Percentiles rank a stretch among this genome's conserved stretches.
phyloP scores from a whole-genome alignment of 108 stramenopile genomes.

The Nitzschia sp. region DNA sequence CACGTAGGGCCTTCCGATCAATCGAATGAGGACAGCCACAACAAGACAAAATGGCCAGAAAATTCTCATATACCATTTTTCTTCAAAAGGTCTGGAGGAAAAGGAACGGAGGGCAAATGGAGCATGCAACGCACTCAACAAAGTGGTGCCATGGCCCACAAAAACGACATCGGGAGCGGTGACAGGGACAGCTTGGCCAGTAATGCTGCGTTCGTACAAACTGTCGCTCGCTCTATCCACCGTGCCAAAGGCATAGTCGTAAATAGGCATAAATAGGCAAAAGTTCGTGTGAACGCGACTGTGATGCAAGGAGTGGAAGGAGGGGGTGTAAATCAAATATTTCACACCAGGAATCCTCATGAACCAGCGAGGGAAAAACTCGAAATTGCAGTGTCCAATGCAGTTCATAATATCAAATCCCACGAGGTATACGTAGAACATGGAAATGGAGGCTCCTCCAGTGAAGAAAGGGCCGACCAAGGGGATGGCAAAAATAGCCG shows the following conservation, averaged over 20 bases:
- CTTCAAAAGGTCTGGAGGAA: slow-evolving; percentile 24
- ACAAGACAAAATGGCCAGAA: slow-evolving; percentile 22
- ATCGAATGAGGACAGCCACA: slow-evolving; percentile 5
- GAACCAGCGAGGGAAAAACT: slow-evolving; percentile 26
- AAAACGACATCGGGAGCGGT: slow-evolving; percentile 29
- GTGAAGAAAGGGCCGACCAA: slow-evolving; percentile 25
- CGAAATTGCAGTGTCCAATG: slow-evolving; percentile 33
- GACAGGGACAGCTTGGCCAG: slow-evolving; percentile 15
- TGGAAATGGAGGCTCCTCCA: slow-evolving; percentile 22
- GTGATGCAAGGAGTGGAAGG: slow-evolving; percentile 28
- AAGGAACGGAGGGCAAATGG: slow-evolving; percentile 27
- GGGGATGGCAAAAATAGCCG: slow-evolving; percentile 27
- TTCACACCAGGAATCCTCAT: slow-evolving; percentile 35
- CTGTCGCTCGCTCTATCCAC: slow-evolving; percentile 22
- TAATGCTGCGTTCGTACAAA: slow-evolving; percentile 20
- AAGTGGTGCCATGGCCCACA: slow-evolving; percentile 22
- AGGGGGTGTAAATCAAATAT: slow-evolving; percentile 33
- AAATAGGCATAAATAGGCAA: slow-evolving; percentile 33
- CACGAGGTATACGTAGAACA: slow-evolving; percentile 29
- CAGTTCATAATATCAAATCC: slow-evolving; percentile 30
- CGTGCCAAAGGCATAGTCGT: slow-evolving; percentile 33
- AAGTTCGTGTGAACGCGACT: slow-evolving; percentile 22
- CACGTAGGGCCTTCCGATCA: slow-evolving; percentile 11
- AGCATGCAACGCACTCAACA: slow-evolving; percentile 20
- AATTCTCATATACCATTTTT: slow-evolving; percentile 9